These are phyloP conservation scores for Posidonia oceanica DNA, from an alignment of 116 monocot species.

Conservation along the genomic window DNA sequence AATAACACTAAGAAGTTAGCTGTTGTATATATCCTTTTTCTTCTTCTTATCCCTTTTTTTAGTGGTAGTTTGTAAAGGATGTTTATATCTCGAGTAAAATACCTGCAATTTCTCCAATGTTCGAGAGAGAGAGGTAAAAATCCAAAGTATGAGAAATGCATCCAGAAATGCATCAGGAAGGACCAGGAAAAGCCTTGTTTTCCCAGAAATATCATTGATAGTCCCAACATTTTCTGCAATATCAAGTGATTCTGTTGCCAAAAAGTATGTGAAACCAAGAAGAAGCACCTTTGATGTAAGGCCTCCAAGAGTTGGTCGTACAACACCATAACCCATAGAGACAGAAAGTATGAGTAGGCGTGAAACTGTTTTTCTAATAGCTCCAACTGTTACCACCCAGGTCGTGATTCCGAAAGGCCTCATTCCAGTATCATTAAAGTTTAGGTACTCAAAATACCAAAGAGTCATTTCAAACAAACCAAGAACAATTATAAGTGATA, in stretches of 20 bases:
- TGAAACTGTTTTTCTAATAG: slow-evolving; percentile 77
- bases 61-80: neutral
- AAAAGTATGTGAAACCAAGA: slow-evolving; percentile 81
- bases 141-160: slow-evolving; percentile 91
- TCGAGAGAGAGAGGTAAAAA: slow-evolving; percentile 87
- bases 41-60: neutral
- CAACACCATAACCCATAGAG: slow-evolving; percentile 95
- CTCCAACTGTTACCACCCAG: slow-evolving; percentile 96
- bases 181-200: slow-evolving; percentile 75
- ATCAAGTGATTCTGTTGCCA: slow-evolving; percentile 79
- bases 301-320: slow-evolving; percentile 87
- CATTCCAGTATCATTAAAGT: slow-evolving; percentile 61
- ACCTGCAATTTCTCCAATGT: slow-evolving; percentile 91
- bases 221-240: slow-evolving; percentile 92
- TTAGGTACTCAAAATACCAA: slow-evolving; percentile 91
- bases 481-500: slow-evolving; percentile 69
- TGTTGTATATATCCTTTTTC: neutral
- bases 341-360: slow-evolving; percentile 75
- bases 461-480: slow-evolving; percentile 93
- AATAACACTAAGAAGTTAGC: neutral
- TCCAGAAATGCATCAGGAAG: slow-evolving; percentile 88
- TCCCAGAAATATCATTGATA: slow-evolving; percentile 86
- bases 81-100: neutral
- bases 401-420: slow-evolving; percentile 84
- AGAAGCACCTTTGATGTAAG: slow-evolving; percentile 93